Evolutionary conservation across 192 early-diverging fungal genomes (phyloP).

Genomic region (Obelidium mucronatum): DNA sequence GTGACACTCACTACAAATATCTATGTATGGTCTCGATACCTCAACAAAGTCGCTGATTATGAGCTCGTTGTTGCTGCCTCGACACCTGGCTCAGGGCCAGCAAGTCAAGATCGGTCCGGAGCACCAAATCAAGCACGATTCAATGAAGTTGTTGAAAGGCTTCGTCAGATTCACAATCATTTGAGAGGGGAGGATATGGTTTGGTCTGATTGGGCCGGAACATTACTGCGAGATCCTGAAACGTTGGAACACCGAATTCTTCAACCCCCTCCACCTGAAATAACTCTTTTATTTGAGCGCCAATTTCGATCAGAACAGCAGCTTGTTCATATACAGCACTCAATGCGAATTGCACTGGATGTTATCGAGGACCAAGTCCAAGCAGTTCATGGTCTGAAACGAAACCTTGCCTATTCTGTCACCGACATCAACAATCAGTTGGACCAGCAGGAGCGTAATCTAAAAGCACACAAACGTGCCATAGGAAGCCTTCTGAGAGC

Average conservation of each 20-base stretch:
- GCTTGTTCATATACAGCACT: background rate
- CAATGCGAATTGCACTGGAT: background rate
- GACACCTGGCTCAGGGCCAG: background rate
- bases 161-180: background rate
- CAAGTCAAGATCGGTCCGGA: background rate
- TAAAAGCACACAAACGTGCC: conserved; percentile 9
- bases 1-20: too few relatives aligned
- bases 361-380: background rate
- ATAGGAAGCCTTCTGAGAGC: background rate
- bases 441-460: background rate
- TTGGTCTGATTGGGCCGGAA: too few relatives aligned
- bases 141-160: background rate
- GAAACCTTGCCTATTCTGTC: background rate
- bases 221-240: too few relatives aligned
- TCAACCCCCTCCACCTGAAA: background rate
- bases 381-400: background rate
- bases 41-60: background rate
- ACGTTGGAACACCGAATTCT: too few relatives aligned
- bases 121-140: background rate
- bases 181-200: background rate
- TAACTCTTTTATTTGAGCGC: background rate
- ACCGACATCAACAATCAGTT: background rate
- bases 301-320: background rate
- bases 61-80: background rate
- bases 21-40: background rate